A percentile compares a stretch with the other conserved stretches of the same genome.
Conservation (phyloP, 2,329 filamentous ascomycete species). For the Fragosphaeria purpurea region DNA sequence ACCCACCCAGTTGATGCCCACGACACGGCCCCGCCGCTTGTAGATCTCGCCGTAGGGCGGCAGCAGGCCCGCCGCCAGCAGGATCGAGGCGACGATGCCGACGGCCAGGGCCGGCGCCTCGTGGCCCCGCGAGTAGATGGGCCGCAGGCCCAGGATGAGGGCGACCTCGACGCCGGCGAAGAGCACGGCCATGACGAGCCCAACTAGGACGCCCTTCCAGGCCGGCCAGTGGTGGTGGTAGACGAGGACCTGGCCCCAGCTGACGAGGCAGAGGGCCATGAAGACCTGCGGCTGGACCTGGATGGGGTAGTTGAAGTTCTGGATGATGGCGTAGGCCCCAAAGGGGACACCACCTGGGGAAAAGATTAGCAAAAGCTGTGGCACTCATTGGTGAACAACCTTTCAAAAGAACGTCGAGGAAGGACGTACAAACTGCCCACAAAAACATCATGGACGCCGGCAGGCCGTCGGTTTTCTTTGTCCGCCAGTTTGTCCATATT, state of each 20-base stretch:
- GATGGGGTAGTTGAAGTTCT: conserved; percentile 32
- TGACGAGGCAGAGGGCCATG: conserved; percentile 27
- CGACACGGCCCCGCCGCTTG: conserved; percentile 49
- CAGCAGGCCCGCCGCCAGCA: conserved; percentile 46
- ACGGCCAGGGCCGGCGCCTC: conserved; percentile 44
- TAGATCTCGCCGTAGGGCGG: conserved; percentile 53
- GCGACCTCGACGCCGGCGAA: conserved; percentile 46
- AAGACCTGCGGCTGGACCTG: conserved; percentile 34
- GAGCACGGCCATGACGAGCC: conserved; percentile 26
- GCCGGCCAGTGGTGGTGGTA: conserved; percentile 31
- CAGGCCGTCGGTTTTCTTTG: conserved; percentile 51
- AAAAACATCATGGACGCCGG: conserved; percentile 52
- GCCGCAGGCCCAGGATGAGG: conserved; percentile 47
- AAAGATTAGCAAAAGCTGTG: neutral
- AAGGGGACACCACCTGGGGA: conserved; percentile 28
- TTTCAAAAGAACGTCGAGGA: neutral
- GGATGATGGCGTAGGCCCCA: conserved; percentile 28
- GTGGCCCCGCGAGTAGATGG: conserved; percentile 43
- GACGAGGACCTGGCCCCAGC: conserved; percentile 28
- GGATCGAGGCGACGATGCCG: conserved; percentile 46
- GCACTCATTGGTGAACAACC: neutral
- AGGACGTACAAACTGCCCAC: conserved; percentile 44
- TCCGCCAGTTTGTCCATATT: conserved; percentile 53
- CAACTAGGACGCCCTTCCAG: conserved; percentile 35
- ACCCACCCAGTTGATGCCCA: conserved; percentile 45